A percentile compares a stretch with the other conserved stretches of the same genome.
Evolutionary conservation across 1,139 yeast species (phyloP).

Genomic region (Debaryomycetaceae sp.): DNA sequence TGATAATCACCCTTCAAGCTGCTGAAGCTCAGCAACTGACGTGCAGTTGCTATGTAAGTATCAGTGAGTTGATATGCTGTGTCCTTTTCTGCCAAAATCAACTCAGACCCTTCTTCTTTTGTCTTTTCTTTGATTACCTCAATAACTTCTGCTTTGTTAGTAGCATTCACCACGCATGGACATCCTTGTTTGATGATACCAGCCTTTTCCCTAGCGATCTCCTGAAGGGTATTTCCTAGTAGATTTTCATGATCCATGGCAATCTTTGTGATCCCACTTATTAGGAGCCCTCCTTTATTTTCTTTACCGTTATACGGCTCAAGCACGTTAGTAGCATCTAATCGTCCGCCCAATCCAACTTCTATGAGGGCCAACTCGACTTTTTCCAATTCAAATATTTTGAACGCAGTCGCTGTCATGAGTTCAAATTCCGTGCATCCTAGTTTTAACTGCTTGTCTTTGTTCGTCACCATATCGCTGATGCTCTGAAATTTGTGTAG

Average conservation of each 20-base stretch:
- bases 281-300: slow-evolving; percentile 43
- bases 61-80: neutral
- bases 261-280: slow-evolving; percentile 77
- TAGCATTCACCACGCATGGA: slow-evolving; percentile 70
- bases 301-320: slow-evolving; percentile 20
- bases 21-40: slow-evolving; percentile 25
- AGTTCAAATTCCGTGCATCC: slow-evolving; percentile 87
- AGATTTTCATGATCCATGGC: slow-evolving; percentile 81
- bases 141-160: slow-evolving; percentile 54
- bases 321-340: slow-evolving; percentile 80
- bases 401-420: slow-evolving; percentile 78
- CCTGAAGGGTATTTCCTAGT: slow-evolving; percentile 58
- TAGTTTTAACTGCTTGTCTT: slow-evolving; percentile 36
- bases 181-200: slow-evolving; percentile 68
- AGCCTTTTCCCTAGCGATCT: slow-evolving; percentile 76
- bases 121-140: slow-evolving; percentile 33
- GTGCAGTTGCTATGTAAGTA: slow-evolving; percentile 1
- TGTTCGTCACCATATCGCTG: slow-evolving; percentile 32
- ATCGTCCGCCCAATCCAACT: slow-evolving; percentile 86
- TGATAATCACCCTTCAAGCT: slow-evolving; percentile 77
- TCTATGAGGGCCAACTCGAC: slow-evolving; percentile 78
- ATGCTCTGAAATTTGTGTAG: slow-evolving; percentile 41
- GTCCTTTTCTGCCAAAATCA: slow-evolving; percentile 15
- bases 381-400: slow-evolving; percentile 56
- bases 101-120: slow-evolving; percentile 9